phyloP scores from a whole-genome alignment of 345 rosid genomes.

The Syzygium oleosum region DNA sequence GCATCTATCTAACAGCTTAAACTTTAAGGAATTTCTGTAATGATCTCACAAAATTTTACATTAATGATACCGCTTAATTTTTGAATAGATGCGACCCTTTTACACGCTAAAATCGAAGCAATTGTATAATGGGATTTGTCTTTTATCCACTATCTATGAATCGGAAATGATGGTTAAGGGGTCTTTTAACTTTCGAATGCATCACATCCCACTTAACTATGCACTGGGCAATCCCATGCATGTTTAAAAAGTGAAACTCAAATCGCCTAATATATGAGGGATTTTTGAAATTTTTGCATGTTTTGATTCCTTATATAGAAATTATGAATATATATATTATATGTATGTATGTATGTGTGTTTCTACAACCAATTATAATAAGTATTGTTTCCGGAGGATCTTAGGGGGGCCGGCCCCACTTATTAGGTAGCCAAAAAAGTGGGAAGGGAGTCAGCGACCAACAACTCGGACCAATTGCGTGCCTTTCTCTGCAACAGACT shows the following conservation, averaged over 20 bases:
- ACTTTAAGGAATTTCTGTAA: not conserved
- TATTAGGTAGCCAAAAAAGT: not conserved
- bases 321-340: not conserved
- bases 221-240: not conserved
- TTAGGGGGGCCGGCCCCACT: not conserved
- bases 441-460: conserved; percentile 19
- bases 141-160: not conserved
- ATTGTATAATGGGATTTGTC: not conserved
- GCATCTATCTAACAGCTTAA: not conserved
- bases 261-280: not conserved
- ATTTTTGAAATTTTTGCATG: not conserved
- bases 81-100: not conserved
- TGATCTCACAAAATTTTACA: not conserved
- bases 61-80: not conserved
- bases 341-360: not conserved
- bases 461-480: not conserved
- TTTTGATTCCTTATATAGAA: not conserved
- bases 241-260: not conserved
- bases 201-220: not conserved
- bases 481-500: not conserved
- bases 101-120: not conserved
- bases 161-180: not conserved
- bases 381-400: not conserved
- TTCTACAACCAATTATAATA: not conserved
- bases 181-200: not conserved